phyloP scores from a whole-genome alignment of 768 basidiomycete species.

The Leccinellum luteum region DNA sequence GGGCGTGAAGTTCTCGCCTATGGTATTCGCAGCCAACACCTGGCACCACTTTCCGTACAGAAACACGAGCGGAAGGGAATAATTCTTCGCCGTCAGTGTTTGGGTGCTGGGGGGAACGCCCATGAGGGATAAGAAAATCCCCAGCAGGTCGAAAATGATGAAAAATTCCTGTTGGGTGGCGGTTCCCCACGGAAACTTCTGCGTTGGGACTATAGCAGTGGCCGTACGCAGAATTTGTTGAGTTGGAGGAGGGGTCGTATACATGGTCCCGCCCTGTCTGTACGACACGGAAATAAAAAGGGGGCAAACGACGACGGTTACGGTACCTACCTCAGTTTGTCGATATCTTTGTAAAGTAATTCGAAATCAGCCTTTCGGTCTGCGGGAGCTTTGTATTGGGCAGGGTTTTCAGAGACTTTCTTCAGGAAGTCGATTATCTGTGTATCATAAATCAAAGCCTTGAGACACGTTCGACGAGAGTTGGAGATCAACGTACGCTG shows the following conservation, averaged over 20 bases:
- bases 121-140: background rate
- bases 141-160: background rate
- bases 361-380: background rate
- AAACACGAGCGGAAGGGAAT: background rate
- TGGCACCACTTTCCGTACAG: background rate
- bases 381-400: background rate
- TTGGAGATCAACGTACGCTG: background rate
- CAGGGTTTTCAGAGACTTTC: background rate
- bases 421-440: background rate
- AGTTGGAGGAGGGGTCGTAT: background rate
- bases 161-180: background rate
- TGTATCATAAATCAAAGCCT: background rate
- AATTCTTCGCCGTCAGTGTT: background rate
- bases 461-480: background rate
- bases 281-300: background rate
- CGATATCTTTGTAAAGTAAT: background rate
- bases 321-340: background rate
- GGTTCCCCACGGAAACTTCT: background rate
- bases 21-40: background rate
- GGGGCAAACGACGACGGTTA: background rate
- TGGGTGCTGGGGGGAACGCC: background rate
- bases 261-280: background rate
- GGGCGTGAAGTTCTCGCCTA: background rate
- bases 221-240: background rate
- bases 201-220: background rate